Evolutionary conservation across 2,329 filamentous ascomycete species (phyloP).

Genomic region (Fonsecaea nubica): DNA sequence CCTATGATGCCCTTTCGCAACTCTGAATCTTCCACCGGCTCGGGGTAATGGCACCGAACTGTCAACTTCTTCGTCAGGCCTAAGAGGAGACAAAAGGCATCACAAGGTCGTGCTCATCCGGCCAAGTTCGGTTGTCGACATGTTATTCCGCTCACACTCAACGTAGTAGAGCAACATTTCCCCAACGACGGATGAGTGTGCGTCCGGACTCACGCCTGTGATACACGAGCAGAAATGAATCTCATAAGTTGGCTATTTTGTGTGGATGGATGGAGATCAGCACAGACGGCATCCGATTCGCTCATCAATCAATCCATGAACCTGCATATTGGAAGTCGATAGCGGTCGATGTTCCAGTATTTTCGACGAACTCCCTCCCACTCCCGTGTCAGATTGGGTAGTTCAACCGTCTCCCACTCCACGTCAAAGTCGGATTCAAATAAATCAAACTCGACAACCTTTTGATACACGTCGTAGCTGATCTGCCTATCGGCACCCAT

Average conservation of each 20-base stretch:
- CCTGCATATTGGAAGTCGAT: slow-evolving; percentile 51
- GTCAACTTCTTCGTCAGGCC: not conserved
- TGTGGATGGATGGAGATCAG: not conserved
- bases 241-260: not conserved
- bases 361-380: slow-evolving; percentile 88
- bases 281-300: not conserved
- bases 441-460: slow-evolving; percentile 88
- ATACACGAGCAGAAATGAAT: not conserved
- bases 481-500: slow-evolving; percentile 90
- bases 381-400: slow-evolving; percentile 76
- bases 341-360: slow-evolving; percentile 82
- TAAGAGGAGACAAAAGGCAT: not conserved
- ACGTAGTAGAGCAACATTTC: not conserved
- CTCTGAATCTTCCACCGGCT: slow-evolving; percentile 5
- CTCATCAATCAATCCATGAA: slow-evolving; percentile 36
- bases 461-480: slow-evolving; percentile 95
- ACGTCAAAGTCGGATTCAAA: slow-evolving; percentile 88
- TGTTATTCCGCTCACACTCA: not conserved
- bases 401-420: slow-evolving; percentile 79
- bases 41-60: slow-evolving; percentile 11
- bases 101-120: not conserved
- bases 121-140: not conserved
- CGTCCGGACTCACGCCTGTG: not conserved
- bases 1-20: not conserved
- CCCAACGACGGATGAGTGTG: not conserved